Base-by-base conservation (phyloP, 2,329 filamentous ascomycete genomes). In the Verticillium dahliae region DNA sequence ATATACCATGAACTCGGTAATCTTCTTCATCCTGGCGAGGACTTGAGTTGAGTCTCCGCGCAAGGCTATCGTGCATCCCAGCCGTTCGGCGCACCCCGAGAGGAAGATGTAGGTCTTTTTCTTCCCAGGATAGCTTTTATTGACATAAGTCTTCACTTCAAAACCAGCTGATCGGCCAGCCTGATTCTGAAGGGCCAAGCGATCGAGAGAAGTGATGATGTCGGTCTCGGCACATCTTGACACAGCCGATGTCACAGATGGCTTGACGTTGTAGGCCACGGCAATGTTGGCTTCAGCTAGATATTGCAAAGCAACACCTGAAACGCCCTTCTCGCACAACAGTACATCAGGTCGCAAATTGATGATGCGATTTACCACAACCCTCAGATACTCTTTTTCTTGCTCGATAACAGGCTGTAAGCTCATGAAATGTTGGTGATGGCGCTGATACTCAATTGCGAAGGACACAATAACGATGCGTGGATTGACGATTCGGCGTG, bases 1-100 rank as follows among this genome's bases (percentile, higher is more conserved):
- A 68, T 98, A 99, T 41, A 96, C 90, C 94, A 99, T 97, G 71
- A 99, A 98, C 72, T 99, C 95, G 11, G 94, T 95, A 67, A 99
- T 95, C 59, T 87, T 85, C 76, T 99, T 99, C 74, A 99, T 87
- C 68, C 88, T 90, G 1, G 86, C 80, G 18, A 99, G 81, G 0
- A 87, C 81, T 57, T 85, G 78, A 35, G 87, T 88, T 62, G 90
- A 87, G 3, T 90, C 91, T 1, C 95, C 95, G 56, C 95, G 88
- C 27, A 99, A 80, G 13, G 92, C 91, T 67, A 99, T 97, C 0
- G 95, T 99, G 71, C 95, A 98, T 0, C 95, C 96, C 2, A 99
- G 84, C 63, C 96, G 90, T 65, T 91, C 91, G 9, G 90, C 87
- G 68, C 92, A 97, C 2, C 94, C 94, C 1, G 93, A 96, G 2